These are phyloP conservation scores for Apostasia shenzhenica DNA, from an alignment of 106 monocot species.

Conservation along the genomic window DNA sequence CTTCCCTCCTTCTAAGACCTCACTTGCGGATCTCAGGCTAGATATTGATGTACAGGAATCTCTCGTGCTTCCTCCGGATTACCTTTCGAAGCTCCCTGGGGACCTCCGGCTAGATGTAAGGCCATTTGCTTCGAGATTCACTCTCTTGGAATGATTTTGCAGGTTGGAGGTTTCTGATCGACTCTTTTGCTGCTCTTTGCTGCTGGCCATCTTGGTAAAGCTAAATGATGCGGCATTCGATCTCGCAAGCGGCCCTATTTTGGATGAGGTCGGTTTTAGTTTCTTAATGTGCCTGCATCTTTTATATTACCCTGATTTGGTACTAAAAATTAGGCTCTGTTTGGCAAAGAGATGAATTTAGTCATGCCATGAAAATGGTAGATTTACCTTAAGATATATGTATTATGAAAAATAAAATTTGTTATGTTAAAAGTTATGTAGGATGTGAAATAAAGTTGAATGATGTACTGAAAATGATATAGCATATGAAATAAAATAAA, in stretches of 20 bases:
- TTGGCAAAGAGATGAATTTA: no score
- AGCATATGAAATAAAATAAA: no score
- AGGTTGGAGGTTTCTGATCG: conserved; percentile 8
- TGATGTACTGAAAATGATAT: no score
- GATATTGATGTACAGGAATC: conserved; percentile 32
- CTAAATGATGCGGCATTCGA: conserved; percentile 95
- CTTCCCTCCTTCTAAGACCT: neutral
- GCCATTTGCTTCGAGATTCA: neutral
- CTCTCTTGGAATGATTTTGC: neutral
- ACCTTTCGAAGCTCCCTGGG: conserved; percentile 55
- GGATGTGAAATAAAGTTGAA: no score
- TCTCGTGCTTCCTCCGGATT: conserved; percentile 69
- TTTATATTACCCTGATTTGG: no score
- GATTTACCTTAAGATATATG: no score
- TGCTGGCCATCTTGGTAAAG: conserved; percentile 14
- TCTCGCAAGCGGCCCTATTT: conserved; percentile 77
- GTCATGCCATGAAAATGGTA: no score
- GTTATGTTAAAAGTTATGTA: no score
- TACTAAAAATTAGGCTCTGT: no score
- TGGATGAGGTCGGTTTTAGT: conserved; percentile 60
- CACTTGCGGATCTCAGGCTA: neutral
- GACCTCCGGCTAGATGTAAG: conserved; percentile 92
- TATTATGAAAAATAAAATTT: no score
- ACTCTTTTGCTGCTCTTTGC: neutral
- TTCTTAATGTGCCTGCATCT: no score